phyloP scores from a whole-genome alignment of 202 grass and related monocot species.

The Schoenoplectus tabernaemontani region DNA sequence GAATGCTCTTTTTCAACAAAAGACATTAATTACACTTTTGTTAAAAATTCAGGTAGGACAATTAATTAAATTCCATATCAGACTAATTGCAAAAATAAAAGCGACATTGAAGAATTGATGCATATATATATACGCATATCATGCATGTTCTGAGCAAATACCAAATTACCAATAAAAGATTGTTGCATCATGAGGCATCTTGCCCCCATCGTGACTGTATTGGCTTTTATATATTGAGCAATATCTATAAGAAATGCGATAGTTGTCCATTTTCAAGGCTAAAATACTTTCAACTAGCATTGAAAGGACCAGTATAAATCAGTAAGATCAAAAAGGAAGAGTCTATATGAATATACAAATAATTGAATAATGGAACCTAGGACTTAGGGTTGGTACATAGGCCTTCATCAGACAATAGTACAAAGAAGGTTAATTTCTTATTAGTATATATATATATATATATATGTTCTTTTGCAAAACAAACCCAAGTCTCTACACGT shows the following conservation, averaged over 20 bases:
- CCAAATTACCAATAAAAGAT: neutral
- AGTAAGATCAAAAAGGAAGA: neutral
- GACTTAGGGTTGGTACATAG: neutral
- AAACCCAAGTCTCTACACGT: neutral
- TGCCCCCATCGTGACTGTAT: neutral
- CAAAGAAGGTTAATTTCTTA: neutral
- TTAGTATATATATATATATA: neutral
- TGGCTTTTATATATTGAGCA: neutral
- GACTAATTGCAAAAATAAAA: neutral
- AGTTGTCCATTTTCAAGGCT: neutral
- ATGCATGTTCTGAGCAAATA: neutral
- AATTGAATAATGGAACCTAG: neutral
- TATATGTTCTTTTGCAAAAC: neutral
- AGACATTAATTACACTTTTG: neutral
- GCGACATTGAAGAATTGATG: neutral
- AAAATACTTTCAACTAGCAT: neutral
- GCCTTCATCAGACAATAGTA: neutral
- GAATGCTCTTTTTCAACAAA: neutral
- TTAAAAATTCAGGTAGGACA: neutral
- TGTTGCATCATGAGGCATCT: neutral
- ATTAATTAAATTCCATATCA: neutral
- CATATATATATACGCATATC: neutral
- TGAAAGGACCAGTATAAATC: neutral
- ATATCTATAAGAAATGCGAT: neutral
- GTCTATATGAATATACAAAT: neutral